These are phyloP conservation scores for Lipomyces mesembrius DNA, from an alignment of 805 yeast species.

Conservation along the genomic window DNA sequence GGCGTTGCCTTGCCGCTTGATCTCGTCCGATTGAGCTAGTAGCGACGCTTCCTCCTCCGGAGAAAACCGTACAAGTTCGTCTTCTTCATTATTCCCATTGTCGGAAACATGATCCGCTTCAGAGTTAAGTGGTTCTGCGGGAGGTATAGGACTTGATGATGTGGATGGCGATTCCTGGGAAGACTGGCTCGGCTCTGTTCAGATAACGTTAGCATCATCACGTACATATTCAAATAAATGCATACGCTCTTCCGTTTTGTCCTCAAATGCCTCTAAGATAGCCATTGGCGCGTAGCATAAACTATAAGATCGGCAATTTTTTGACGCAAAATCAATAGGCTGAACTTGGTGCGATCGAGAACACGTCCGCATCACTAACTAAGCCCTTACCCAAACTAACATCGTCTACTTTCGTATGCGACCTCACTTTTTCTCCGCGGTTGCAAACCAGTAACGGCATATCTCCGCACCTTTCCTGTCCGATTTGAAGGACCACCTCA, in stretches of 20 bases:
- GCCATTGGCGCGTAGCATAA: neutral
- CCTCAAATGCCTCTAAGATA: conserved; percentile 1
- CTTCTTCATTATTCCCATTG: neutral
- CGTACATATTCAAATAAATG: neutral
- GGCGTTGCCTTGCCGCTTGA: conserved; percentile 49
- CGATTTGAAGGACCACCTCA: neutral
- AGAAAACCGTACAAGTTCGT: conserved; percentile 14
- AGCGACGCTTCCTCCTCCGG: conserved; percentile 39
- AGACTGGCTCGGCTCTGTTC: neutral
- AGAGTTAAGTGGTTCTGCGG: neutral
- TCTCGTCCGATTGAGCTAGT: conserved; percentile 44
- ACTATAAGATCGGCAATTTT: neutral
- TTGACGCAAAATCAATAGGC: too few relatives aligned
- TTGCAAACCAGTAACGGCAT: neutral
- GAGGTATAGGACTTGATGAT: neutral
- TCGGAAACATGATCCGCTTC: neutral
- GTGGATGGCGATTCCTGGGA: neutral
- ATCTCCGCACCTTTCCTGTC: neutral
- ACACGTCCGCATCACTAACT: too few relatives aligned
- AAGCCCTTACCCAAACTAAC: neutral
- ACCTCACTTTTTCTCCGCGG: neutral
- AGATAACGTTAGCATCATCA: neutral
- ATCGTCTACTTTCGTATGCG: too few relatives aligned
- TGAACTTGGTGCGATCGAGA: too few relatives aligned
- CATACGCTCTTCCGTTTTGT: neutral